Evolutionary conservation across 1,284 basidiomycete species (phyloP).

Genomic region (Rhodotorula sp.): DNA sequence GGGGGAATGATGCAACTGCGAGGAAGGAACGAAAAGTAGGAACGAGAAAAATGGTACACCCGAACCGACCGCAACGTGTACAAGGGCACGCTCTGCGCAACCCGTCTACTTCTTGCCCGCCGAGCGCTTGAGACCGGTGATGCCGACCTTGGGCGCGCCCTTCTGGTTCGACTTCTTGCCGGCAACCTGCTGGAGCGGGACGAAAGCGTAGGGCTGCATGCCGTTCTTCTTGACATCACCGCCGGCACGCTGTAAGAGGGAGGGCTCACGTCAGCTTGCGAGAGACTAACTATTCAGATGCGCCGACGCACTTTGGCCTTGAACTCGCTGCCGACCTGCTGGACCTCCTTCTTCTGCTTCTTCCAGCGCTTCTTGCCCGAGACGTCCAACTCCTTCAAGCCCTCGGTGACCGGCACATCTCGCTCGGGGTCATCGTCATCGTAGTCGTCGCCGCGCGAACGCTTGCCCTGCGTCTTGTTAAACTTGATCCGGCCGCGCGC

Average conservation of each 20-base stretch:
- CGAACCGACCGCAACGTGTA: too few species aligned
- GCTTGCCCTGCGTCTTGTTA: slow-evolving; percentile 89
- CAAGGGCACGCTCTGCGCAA: too few species aligned
- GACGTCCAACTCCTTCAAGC: slow-evolving; percentile 57
- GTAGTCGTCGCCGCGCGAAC: slow-evolving; percentile 67
- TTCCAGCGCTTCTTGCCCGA: slow-evolving; percentile 51
- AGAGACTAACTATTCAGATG: neutral
- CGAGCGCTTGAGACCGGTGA: slow-evolving; percentile 35
- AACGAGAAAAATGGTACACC: too few species aligned
- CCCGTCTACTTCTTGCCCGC: slow-evolving; percentile 16
- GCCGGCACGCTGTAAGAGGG: slow-evolving; percentile 67
- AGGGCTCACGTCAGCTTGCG: slow-evolving; percentile 28
- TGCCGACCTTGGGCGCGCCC: slow-evolving; percentile 32
- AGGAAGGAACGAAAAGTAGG: too few species aligned
- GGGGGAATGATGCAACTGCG: too few species aligned
- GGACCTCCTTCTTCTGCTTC: slow-evolving; percentile 59
- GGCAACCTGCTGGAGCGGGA: slow-evolving; percentile 54
- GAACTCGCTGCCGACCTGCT: slow-evolving; percentile 79
- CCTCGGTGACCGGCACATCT: slow-evolving; percentile 38
- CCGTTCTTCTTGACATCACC: slow-evolving; percentile 80
- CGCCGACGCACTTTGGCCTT: slow-evolving; percentile 63
- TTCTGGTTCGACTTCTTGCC: slow-evolving; percentile 36
- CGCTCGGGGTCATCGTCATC: slow-evolving; percentile 54
- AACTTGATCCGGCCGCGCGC: slow-evolving; percentile 84
- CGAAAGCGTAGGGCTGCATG: slow-evolving; percentile 86